Base-by-base conservation (phyloP, 108 stramenopile genomes). In the Pseudonitzschia multiseries region DNA sequence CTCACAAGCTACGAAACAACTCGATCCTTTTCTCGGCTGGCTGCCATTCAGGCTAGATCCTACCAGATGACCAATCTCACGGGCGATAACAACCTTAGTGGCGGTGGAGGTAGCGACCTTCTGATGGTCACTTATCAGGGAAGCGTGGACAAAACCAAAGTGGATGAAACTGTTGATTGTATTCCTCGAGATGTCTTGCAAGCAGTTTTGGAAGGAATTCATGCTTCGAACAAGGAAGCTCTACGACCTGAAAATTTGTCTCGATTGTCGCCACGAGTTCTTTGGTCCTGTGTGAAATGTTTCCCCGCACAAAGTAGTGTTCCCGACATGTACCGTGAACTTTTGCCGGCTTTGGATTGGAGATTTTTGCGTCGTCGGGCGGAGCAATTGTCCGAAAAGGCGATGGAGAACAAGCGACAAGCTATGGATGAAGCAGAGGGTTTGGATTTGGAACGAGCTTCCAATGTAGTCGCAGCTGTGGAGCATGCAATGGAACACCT, bases 341-440 rank as follows among this genome's bases (percentile, higher is more conserved):
- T 85, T 4, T 70, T 89, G 69, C 93, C 93, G 28, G 52, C 87
- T 42, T 68, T 88, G 66, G 87, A 92, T 68, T 96, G 92, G 95
- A 76, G 85, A 0, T 93, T 89, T 81, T 78, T 96, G 44, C 83
- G 90, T 33, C 83, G 87, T 24, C 82, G 91, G 53, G 86, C 81
- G 33, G 84, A 88, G 63, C 85, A 82, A 71, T 62, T 89, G 29
- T 89, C 86, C 53, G 95, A 88, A 65, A 96, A 96, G 81, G 95
- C 95, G 0, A 68, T 71, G 65, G 92, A 93, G 52, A 93, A 96
- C 74, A 68, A 86, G 65, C 84, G 87, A 27, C 93, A 94, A 73
- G 62, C 74, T 44, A 69, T 83, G 68, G 69, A 79, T 74, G 66
- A 76, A 57, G 27, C 46, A 13, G 59, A 79, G 24, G 72, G 72